Conservation (phyloP, 768 basidiomycete genomes). For the Phlebiopsis flavidoalba region DNA sequence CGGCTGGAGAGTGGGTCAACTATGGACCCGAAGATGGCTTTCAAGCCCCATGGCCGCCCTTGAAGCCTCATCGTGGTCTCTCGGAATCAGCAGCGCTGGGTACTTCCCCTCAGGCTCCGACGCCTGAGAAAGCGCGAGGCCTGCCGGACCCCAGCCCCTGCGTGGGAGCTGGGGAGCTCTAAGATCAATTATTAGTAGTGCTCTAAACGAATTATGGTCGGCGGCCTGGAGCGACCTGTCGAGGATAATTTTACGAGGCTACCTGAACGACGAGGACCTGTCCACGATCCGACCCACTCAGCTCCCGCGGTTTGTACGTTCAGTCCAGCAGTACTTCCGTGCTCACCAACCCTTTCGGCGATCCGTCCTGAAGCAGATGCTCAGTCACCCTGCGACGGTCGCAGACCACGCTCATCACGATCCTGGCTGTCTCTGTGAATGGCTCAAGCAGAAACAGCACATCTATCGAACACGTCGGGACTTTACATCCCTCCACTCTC, state of each 20-base stretch:
- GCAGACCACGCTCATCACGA: neutral
- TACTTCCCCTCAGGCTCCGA: neutral
- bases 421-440: neutral
- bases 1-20: neutral
- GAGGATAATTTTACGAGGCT: neutral
- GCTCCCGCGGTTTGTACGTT: neutral
- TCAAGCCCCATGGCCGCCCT: neutral
- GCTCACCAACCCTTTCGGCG: neutral
- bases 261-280: neutral
- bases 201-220: neutral
- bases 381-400: neutral
- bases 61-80: neutral
- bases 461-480: neutral
- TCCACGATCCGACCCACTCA: neutral
- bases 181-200: neutral
- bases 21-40: conserved; percentile 2
- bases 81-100: neutral
- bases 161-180: neutral
- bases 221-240: neutral
- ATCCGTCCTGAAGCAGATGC: neutral
- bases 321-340: neutral
- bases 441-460: neutral
- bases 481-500: neutral
- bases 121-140: neutral
- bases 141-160: neutral